Conservation (phyloP, 306 rosid species). For the Sicyos edulis region DNA sequence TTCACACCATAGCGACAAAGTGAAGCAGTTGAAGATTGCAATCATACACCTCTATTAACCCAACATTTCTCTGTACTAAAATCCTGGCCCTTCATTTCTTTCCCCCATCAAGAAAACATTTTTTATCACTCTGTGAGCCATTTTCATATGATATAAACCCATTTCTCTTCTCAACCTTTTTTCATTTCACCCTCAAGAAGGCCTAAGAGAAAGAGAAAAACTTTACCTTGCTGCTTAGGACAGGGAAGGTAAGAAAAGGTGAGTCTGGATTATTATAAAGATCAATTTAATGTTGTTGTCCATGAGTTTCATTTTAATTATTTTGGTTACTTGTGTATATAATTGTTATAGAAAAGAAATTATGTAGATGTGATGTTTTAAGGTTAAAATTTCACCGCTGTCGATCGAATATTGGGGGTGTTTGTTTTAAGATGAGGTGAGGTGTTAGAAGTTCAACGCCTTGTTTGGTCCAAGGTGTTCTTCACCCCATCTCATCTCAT, state of each 20-base stretch:
- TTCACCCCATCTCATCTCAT: no score
- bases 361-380: no score
- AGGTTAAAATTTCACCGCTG: no score
- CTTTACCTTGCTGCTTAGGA: background rate
- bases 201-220: background rate
- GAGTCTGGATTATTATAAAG: background rate
- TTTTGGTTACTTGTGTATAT: background rate
- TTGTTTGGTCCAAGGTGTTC: no score
- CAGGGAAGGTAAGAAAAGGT: background rate
- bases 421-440: no score
- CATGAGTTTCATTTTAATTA: background rate
- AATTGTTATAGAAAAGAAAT: no score
- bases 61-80: background rate
- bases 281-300: background rate
- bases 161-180: background rate
- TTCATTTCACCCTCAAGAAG: background rate
- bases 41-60: background rate
- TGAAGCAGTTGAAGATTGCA: background rate
- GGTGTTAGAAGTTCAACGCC: no score
- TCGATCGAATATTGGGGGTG: no score
- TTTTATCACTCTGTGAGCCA: background rate
- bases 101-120: background rate
- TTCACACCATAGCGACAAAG: background rate
- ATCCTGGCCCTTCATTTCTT: slow-evolving; percentile 1
- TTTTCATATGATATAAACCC: background rate